Evolutionary conservation across 441 rosid genomes (phyloP), one percentile per base, ranked within the genome.

Genomic region (Brassica balearica): DNA sequence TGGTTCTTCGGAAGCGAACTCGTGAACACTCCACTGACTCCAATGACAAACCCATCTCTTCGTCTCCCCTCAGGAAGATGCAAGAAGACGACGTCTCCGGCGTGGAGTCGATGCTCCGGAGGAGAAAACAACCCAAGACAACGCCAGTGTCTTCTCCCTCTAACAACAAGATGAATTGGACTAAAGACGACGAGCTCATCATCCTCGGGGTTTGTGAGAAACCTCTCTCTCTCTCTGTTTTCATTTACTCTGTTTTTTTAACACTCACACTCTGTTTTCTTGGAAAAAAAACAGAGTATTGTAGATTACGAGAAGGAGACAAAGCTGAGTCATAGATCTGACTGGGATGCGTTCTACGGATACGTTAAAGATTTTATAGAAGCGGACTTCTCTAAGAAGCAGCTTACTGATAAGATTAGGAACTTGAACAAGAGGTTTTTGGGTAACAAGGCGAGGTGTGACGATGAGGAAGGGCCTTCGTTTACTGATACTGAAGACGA

Each of bases 111-210:
- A 75, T 25, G 61, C 32, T 38, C 32, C 12, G 32, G 32, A 67
- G 32, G 38, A 70, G 59, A 27, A 77, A 53, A 62, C 43, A 34
- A 6, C 53, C 7, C 0, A 68, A 15, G 58, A 66, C 51, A 0
- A 41, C 58, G 15, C 25, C 19, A 7, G 7, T 7, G 4, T 69
- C 69, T 46, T 46, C 69, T 8, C 3, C 60, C 63, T 59, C 63
- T 59, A 58, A 51, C n/a, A 17, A 73, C 6, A 69, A 70, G 65
- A 77, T 61, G 75, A 2, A 0, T 0, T 78, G 81, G 81, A 48
- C 65, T 22, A 23, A 23, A 48, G 10, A 67, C 69, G 69, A 73
- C 11, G 77, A 72, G 55, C 69, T 72, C 25, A 9, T 68, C 32
- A 48, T 78, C 48, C 73, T 78, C 23, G 41, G 12, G 73, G 81